Evolutionary conservation across 192 early-diverging fungal genomes (phyloP), one percentile per base, ranked within the genome.

Genomic region (Gamsiella multidivaricata): DNA sequence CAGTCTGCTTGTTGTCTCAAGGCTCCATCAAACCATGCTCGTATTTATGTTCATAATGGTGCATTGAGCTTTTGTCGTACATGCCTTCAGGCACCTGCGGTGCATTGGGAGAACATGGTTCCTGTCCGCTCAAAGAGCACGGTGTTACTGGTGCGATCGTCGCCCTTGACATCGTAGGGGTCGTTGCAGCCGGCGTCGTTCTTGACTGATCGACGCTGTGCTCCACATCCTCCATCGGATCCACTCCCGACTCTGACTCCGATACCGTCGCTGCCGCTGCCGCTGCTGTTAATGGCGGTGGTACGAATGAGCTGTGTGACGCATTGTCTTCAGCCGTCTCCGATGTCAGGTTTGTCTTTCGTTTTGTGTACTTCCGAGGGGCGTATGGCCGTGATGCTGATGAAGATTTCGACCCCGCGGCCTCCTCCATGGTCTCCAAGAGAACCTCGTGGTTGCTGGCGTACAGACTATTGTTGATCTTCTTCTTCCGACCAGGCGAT

Each of bases 401-500:
- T 3, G 25, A 8, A 31, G 52, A 32, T 22, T 20, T 47, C 12
- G 46, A 25, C 25, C 23, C 17, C 53, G 59, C 28, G 1, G 28
- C 43, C 28, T 60, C 74, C 43, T 63, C 74, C 42, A 39, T 33
- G 2, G 56, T 62, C 53, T 61, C 57, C 39, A 60, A 18, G 23
- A 61, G 61, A 15, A 64, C 70, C 12, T 73, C 70, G 14, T 78
- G 74, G 47, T 78, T 78, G 43, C 74, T 78, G 37, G 74, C 74
- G 22, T 78, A 78, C 14, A 78, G 36, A 34, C 65, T 78, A 47
- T 78, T 78, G 61, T 78, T 78, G 41, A 78, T 69, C 61, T 69
- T 68, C n/a, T 69, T 78, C 51, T 63, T 78, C 25, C 65, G 60
- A 7, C 60, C 65, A 10, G 65, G 66, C 3, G 74, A 78, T 68